Conservation (phyloP, 1,139 yeast species). For the Chernovozyma sophiae-reginae region DNA sequence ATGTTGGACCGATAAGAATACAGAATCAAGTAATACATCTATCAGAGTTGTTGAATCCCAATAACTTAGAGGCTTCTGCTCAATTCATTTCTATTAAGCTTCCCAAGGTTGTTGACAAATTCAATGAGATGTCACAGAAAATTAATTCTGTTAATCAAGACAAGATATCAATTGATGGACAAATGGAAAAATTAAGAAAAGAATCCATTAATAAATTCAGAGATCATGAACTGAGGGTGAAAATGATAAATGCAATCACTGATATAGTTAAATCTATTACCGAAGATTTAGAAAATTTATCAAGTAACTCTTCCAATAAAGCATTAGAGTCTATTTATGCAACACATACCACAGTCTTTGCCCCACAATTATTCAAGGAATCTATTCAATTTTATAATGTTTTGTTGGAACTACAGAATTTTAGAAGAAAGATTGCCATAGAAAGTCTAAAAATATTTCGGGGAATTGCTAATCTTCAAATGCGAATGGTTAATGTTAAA, state of each 20-base stretch:
- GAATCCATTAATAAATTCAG: conserved; percentile 33
- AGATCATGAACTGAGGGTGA: conserved; percentile 8
- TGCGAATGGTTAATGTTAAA: conserved; percentile 35
- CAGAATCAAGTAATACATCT: conserved; percentile 16
- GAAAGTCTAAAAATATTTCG: conserved; percentile 26
- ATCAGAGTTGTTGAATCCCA: conserved; percentile 23
- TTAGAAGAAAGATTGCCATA: conserved; percentile 22
- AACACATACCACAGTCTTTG: conserved; percentile 14
- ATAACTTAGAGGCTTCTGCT: conserved; percentile 22
- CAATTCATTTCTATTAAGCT: conserved; percentile 20
- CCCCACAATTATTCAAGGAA: conserved; percentile 6
- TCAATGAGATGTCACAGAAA: conserved; percentile 35
- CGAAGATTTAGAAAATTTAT: conserved; percentile 16
- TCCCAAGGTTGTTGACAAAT: conserved; percentile 31
- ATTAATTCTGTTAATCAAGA: conserved; percentile 25
- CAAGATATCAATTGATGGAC: conserved; percentile 26
- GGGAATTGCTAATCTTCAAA: conserved; percentile 35
- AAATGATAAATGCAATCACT: conserved; percentile 1
- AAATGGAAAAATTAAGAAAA: conserved; percentile 31
- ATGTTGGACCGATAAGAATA: conserved; percentile 26
- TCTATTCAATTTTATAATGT: conserved; percentile 13
- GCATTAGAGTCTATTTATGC: conserved; percentile 13
- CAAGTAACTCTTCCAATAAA: conserved; percentile 6
- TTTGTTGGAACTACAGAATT: conserved; percentile 17
- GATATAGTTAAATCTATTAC: conserved; percentile 8